A percentile compares a stretch with the other conserved stretches of the same genome.
Evolutionary conservation across 345 rosid genomes (phyloP).

Genomic region (Stellera chamaejasme): DNA sequence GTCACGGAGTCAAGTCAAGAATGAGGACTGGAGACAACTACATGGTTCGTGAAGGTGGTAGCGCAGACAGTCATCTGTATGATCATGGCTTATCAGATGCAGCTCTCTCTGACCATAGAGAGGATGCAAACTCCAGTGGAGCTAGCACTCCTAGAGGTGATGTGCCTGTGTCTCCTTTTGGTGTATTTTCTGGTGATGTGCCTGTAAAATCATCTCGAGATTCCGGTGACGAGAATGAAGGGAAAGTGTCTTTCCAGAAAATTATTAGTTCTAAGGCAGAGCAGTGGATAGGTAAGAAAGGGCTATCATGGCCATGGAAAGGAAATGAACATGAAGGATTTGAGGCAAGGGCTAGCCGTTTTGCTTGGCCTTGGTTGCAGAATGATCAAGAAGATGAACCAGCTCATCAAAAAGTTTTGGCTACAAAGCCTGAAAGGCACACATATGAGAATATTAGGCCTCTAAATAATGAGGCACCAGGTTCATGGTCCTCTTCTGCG

Average conservation of each 20-base stretch:
- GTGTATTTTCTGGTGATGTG: conserved; percentile 44
- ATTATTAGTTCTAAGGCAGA: conserved; percentile 69
- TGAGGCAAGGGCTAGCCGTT: conserved; percentile 41
- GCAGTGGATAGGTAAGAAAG: conserved; percentile 83
- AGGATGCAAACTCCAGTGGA: conserved; percentile 79
- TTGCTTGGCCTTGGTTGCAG: conserved; percentile 49
- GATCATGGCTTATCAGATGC: conserved; percentile 55
- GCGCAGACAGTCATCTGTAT: conserved; percentile 62
- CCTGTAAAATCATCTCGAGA: conserved; percentile 40
- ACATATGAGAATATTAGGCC: conserved; percentile 39
- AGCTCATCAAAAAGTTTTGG: conserved; percentile 29
- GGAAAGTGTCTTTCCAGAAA: conserved; percentile 63
- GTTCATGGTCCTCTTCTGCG: conserved; percentile 69
- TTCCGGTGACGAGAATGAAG: conserved; percentile 67
- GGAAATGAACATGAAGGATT: conserved; percentile 66
- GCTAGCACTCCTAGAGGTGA: conserved; percentile 92
- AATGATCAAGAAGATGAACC: conserved; percentile 51
- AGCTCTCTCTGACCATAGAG: conserved; percentile 52
- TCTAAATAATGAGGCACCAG: conserved; percentile 55
- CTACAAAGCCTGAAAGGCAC: conserved; percentile 39
- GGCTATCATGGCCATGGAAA: conserved; percentile 95
- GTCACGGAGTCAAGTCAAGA: conserved; percentile 78
- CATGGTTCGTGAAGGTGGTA: conserved; percentile 62
- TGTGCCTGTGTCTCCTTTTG: conserved; percentile 44
- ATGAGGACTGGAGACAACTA: conserved; percentile 50